Conservation (phyloP, 2,329 filamentous ascomycete genomes). For the Hirsutella thompsonii region DNA sequence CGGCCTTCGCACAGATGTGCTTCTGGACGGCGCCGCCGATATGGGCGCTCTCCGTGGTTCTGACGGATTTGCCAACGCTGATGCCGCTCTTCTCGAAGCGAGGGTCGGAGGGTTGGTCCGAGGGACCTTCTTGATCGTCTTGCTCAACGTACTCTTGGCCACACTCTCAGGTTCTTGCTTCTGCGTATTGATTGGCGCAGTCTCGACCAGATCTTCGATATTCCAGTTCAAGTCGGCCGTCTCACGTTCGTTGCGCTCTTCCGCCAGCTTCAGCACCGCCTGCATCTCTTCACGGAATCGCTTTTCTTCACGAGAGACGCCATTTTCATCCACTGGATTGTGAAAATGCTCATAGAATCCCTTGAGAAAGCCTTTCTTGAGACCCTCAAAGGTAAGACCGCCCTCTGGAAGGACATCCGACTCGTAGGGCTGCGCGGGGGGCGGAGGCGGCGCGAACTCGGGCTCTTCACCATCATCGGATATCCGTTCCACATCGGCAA, state of each 20-base stretch:
- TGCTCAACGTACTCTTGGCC: slow-evolving; percentile 1
- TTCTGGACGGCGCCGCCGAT: neutral
- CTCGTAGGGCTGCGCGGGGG: slow-evolving; percentile 52
- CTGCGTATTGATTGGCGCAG: slow-evolving; percentile 5
- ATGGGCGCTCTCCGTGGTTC: neutral
- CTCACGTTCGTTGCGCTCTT: slow-evolving; percentile 55
- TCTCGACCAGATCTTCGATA: slow-evolving; percentile 40
- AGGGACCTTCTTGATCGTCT: slow-evolving; percentile 2
- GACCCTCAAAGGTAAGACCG: slow-evolving; percentile 40
- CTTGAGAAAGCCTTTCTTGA: slow-evolving; percentile 47
- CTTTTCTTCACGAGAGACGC: slow-evolving; percentile 48
- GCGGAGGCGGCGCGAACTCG: slow-evolving; percentile 77
- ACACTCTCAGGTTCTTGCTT: neutral
- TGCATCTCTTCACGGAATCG: slow-evolving; percentile 42
- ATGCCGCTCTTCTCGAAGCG: slow-evolving; percentile 38
- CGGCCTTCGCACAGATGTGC: slow-evolving; percentile 10
- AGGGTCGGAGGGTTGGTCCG: slow-evolving; percentile 15
- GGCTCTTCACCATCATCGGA: slow-evolving; percentile 53
- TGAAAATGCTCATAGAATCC: slow-evolving; percentile 49
- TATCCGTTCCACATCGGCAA: slow-evolving; percentile 35
- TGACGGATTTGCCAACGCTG: slow-evolving; percentile 26
- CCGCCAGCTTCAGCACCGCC: slow-evolving; percentile 40
- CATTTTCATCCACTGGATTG: slow-evolving; percentile 54
- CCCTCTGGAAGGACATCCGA: slow-evolving; percentile 54
- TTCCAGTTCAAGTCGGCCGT: slow-evolving; percentile 51